phyloP scores from a whole-genome alignment of 164 flowering plant species.

The Taxillus chinensis region DNA sequence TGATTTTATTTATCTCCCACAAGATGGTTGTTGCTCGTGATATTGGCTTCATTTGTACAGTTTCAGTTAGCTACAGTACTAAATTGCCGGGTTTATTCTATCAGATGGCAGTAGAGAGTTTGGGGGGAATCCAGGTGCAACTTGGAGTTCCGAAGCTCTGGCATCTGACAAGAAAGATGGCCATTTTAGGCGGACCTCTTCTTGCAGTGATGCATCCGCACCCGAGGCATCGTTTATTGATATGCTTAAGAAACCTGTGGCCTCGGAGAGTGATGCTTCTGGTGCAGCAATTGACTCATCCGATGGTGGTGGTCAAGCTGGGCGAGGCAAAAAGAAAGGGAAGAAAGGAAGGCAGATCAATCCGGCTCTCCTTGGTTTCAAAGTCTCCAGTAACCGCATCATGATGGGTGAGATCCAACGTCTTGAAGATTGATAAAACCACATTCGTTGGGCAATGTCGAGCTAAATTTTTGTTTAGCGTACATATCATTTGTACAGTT shows the following conservation, averaged over 20 bases:
- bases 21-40: too few species aligned
- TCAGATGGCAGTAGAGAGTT: constrained; percentile 1
- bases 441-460: too few species aligned
- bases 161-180: constrained; percentile 4
- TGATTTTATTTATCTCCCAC: too few species aligned
- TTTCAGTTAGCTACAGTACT: too few species aligned
- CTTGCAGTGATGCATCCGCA: constrained; percentile 6
- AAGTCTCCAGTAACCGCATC: constrained; percentile 11
- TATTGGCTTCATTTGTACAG: too few species aligned
- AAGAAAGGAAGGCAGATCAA: constrained; percentile 9
- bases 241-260: constrained; percentile 5
- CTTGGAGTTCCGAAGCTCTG: background rate
- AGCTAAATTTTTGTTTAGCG: too few species aligned
- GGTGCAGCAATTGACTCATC: constrained; percentile 1
- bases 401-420: constrained; percentile 12
- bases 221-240: constrained; percentile 4
- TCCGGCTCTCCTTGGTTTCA: constrained; percentile 10
- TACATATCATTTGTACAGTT: too few species aligned
- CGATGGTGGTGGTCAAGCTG: background rate
- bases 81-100: too few species aligned
- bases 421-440: background rate
- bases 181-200: constrained; percentile 2
- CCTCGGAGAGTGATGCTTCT: background rate
- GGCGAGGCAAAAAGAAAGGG: constrained; percentile 8
- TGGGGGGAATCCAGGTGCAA: background rate